Evolutionary conservation across 1,284 basidiomycete genomes (phyloP).

Genomic region (Ceratobasidium sp.): DNA sequence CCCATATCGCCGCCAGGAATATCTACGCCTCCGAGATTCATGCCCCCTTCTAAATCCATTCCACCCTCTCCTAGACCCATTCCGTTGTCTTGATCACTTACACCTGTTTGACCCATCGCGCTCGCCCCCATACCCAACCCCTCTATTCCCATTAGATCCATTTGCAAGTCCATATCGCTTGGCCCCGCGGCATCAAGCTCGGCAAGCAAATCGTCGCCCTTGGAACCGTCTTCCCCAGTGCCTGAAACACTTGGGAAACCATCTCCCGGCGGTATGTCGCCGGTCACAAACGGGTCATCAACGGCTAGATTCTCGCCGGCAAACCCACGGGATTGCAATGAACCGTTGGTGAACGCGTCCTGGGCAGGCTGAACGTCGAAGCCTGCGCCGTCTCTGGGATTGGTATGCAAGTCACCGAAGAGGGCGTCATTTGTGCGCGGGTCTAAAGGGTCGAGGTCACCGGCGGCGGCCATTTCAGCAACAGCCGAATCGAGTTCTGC

Average conservation of each 20-base stretch:
- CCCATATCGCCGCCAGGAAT: constrained; percentile 8
- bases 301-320: constrained; percentile 5
- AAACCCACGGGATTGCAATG: constrained; percentile 1
- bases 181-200: constrained; percentile 20
- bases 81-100: background rate
- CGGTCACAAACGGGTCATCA: constrained; percentile 21
- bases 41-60: constrained; percentile 9
- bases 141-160: constrained; percentile 34
- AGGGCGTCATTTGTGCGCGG: constrained; percentile 11
- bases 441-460: background rate
- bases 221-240: constrained; percentile 19
- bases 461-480: constrained; percentile 34
- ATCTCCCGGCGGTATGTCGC: constrained; percentile 13
- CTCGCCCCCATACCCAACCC: constrained; percentile 28
- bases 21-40: constrained; percentile 23
- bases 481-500: constrained; percentile 41
- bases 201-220: constrained; percentile 17
- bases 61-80: background rate
- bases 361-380: background rate
- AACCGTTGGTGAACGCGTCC: background rate
- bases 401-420: constrained; percentile 31
- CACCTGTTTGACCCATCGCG: constrained; percentile 17
- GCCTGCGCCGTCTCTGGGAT: background rate
- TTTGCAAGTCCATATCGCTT: constrained; percentile 30
- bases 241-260: constrained; percentile 37